Evolutionary conservation across 805 yeast genomes (phyloP), one percentile per base, ranked within the genome.

Genomic region (Pachysolen tannophilus): DNA sequence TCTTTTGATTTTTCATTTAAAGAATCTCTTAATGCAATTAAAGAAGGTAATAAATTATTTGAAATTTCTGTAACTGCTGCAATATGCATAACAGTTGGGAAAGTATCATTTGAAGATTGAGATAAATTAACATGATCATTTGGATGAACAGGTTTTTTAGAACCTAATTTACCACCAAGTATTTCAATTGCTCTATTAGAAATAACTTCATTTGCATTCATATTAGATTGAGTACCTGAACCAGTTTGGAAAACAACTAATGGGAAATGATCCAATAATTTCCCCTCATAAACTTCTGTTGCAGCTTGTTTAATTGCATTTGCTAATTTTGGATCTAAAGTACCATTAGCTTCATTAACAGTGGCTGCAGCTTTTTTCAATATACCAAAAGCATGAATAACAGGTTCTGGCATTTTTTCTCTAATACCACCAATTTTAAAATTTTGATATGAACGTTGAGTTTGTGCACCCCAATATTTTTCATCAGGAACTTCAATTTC

Each of bases 21-120:
- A n/a, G 95, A 69, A 53, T 80, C 82, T 61, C 83, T 83, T 53
- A 92, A 77, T 29, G 65, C 68, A 39, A 73, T 68, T 55, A 92
- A 70, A 54, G 86, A 84, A 13, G 98, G 98, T 35, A 90, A 48
- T 60, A 92, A 72, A 28, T 69, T 67, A 55, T 72, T 53, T 36
- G 80, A 65, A 64, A 90, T 83, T 67, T 90, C 95, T 28, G 82
- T 74, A 44, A 88, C 96, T 14, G 97, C 96, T 38, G 98, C 97
- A 63, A 92, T 90, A 69, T 92, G 98, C 98, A 92, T 92, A 38
- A 90, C 98, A 25, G 98, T 88, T 48, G 98, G 98, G 83, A 92
- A 92, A 37, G 97, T 92, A 65, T 92, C 98, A 61, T 92, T 92
- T 31, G 96, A 86, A n/a, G 95, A 85, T 67, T 92, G 97, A 14